phyloP scores from a whole-genome alignment of 805 yeast species.

The Wickerhamomyces hampshirensis region DNA sequence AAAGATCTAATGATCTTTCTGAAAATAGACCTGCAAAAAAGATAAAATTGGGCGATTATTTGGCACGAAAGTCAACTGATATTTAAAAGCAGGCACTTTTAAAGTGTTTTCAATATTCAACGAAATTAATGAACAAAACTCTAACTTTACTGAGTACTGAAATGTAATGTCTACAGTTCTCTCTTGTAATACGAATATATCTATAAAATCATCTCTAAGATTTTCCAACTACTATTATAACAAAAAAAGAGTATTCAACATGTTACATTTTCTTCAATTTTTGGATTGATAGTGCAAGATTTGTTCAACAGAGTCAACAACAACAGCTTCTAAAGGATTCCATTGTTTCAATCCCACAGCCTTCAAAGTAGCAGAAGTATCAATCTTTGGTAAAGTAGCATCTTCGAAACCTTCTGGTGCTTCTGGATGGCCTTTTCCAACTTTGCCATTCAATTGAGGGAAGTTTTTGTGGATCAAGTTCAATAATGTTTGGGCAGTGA shows the following conservation, averaged over 20 bases:
- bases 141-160: too few species aligned
- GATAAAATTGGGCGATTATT: constrained; percentile 9
- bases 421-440: constrained; percentile 35
- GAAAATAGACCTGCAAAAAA: constrained; percentile 2
- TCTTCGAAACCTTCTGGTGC: constrained; percentile 6
- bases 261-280: not conserved
- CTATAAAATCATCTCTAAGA: too few species aligned
- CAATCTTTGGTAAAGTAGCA: not conserved
- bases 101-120: too few species aligned
- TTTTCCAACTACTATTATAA: too few species aligned
- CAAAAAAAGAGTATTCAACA: too few species aligned
- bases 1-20: not conserved
- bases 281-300: constrained; percentile 2
- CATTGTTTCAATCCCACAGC: constrained; percentile 13
- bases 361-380: constrained; percentile 4
- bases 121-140: too few species aligned
- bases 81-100: too few species aligned
- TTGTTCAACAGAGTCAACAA: constrained; percentile 36
- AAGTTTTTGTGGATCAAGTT: constrained; percentile 27
- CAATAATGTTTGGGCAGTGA: constrained; percentile 18
- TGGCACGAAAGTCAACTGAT: constrained; percentile 4
- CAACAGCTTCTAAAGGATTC: constrained; percentile 31
- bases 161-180: not conserved
- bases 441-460: constrained; percentile 34
- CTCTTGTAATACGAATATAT: not conserved